phyloP scores from a whole-genome alignment of 257 asterid species.

The Coffea canephora region DNA sequence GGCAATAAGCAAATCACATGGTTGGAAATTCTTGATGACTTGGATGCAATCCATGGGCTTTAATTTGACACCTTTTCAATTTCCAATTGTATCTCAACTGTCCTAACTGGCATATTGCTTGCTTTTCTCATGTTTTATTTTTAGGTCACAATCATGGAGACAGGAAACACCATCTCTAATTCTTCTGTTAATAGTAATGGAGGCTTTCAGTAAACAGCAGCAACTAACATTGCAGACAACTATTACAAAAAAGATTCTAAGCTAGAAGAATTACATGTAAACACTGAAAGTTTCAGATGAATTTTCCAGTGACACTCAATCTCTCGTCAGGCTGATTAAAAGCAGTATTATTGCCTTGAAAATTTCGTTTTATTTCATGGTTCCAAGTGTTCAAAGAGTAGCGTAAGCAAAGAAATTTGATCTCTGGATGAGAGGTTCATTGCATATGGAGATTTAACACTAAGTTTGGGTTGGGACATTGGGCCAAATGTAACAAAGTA shows the following conservation, averaged over 20 bases:
- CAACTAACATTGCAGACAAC: too few species aligned
- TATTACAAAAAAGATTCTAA: background rate
- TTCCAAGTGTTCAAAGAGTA: background rate
- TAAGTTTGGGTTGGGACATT: background rate
- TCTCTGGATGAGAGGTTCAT: background rate
- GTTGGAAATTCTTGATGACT: background rate
- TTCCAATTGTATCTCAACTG: background rate
- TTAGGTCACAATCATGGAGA: too few species aligned
- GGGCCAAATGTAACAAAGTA: background rate
- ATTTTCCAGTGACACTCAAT: background rate
- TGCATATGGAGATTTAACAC: background rate
- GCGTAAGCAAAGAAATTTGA: background rate
- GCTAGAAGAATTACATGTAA: too few species aligned
- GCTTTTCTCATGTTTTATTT: too few species aligned
- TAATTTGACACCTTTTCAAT: background rate
- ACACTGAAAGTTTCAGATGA: too few species aligned
- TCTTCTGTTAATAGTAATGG: background rate
- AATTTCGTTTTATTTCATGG: background rate
- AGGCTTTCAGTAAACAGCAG: background rate
- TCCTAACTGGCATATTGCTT: background rate
- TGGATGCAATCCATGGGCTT: background rate
- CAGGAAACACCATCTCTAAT: background rate
- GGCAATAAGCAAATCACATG: background rate
- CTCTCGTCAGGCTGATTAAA: background rate
- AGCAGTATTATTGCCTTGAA: background rate